Conservation (phyloP, 2,329 filamentous ascomycete genomes). For the Fusarium lateritium region DNA sequence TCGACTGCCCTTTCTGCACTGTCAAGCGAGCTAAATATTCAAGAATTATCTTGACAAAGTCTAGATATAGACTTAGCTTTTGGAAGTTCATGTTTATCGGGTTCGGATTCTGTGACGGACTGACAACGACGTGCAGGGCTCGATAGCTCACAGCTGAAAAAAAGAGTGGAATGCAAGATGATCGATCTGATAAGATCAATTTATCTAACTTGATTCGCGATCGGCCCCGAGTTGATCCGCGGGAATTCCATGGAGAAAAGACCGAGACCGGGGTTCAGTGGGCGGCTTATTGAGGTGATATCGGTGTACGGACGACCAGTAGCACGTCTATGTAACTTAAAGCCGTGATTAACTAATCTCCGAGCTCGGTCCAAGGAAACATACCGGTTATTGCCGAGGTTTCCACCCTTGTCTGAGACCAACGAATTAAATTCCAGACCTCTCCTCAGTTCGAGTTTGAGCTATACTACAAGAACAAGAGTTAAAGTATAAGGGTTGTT, state of each 20-base stretch:
- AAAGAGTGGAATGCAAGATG: constrained; percentile 5
- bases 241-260: background rate
- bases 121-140: background rate
- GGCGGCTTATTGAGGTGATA: background rate
- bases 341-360: too few relatives aligned
- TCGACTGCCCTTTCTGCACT: background rate
- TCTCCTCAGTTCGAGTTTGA: too few relatives aligned
- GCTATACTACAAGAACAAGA: too few relatives aligned
- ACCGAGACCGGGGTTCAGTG: background rate
- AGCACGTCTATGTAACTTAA: too few relatives aligned
- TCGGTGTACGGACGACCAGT: too few relatives aligned
- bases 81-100: constrained; percentile 9
- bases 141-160: background rate
- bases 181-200: constrained; percentile 20
- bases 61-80: constrained; percentile 11
- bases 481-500: too few relatives aligned
- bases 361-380: too few relatives aligned
- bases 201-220: background rate
- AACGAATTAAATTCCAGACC: too few relatives aligned
- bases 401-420: too few relatives aligned
- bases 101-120: accelerated
- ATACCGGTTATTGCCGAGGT: too few relatives aligned
- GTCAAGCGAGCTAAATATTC: background rate
- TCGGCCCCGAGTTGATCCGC: background rate
- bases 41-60: constrained; percentile 9